phyloP scores from a whole-genome alignment of 257 asterid genomes.

The Solanum medicagineum region DNA sequence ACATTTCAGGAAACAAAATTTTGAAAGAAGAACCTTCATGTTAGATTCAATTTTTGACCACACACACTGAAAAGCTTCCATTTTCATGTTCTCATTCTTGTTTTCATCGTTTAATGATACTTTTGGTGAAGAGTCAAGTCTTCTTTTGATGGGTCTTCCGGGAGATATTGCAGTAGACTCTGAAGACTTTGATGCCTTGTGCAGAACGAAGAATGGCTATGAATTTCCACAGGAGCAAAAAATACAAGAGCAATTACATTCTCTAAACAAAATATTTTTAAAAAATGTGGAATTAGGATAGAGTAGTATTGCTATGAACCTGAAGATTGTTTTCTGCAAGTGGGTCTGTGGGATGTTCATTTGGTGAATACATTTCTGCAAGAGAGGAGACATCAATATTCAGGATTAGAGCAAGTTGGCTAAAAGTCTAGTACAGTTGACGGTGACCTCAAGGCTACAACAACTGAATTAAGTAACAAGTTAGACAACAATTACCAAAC shows the following conservation, averaged over 20 bases:
- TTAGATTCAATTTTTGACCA: constrained; percentile 61
- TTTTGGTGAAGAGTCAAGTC: constrained; percentile 37
- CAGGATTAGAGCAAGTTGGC: background rate
- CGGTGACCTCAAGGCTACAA: background rate
- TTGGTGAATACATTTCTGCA: background rate
- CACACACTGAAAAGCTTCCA: constrained; percentile 38
- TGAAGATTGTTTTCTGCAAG: constrained; percentile 25
- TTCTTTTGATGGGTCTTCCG: constrained; percentile 35
- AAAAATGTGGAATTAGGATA: background rate
- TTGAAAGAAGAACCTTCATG: constrained; percentile 33
- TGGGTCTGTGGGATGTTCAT: background rate
- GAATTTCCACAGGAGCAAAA: background rate
- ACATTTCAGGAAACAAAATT: background rate
- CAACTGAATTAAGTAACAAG: background rate
- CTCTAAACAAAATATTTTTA: background rate
- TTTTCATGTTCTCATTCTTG: constrained; percentile 15
- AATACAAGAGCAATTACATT: background rate
- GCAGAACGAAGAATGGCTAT: constrained; percentile 82
- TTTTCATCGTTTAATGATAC: constrained; percentile 1
- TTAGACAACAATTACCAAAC: background rate
- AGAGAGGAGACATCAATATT: background rate
- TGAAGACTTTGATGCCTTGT: constrained; percentile 40
- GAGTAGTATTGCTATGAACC: constrained; percentile 11
- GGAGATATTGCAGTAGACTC: constrained; percentile 19
- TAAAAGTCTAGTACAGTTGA: background rate